A percentile compares a stretch with the other conserved stretches of the same genome.
Conservation (phyloP, 139 green algal species). For the Chlamydomonas schloesseri region DNA sequence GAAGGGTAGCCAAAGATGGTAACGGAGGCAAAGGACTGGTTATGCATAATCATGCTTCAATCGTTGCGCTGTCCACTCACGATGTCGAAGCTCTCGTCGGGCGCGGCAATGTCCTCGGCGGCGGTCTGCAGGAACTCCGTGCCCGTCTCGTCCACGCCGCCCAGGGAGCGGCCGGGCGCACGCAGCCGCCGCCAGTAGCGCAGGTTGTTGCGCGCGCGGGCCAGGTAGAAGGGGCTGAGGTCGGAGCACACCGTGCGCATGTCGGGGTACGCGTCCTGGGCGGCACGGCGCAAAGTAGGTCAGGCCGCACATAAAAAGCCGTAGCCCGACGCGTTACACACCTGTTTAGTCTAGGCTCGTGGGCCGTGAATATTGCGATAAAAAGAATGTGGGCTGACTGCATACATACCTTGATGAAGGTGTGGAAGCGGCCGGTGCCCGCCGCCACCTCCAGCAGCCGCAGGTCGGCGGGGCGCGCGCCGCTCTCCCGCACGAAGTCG, state of each 20-base stretch:
- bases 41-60: too few relatives aligned
- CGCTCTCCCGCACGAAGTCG: constrained; percentile 29
- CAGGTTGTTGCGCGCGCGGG: constrained; percentile 74
- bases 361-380: too few relatives aligned
- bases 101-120: constrained; percentile 74
- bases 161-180: constrained; percentile 46
- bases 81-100: constrained; percentile 74
- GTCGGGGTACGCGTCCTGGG: constrained; percentile 49
- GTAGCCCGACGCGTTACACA: too few relatives aligned
- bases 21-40: too few relatives aligned
- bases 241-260: constrained; percentile 77
- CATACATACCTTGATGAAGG: constrained; percentile 82
- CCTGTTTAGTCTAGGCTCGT: too few relatives aligned
- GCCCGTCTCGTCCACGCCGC: constrained; percentile 62
- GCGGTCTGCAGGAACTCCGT: constrained; percentile 44
- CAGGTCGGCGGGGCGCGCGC: not conserved
- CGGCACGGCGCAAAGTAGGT: too few relatives aligned
- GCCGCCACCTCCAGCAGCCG: constrained; percentile 84
- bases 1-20: too few relatives aligned
- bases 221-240: constrained; percentile 90
- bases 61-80: not conserved
- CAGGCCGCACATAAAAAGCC: too few relatives aligned
- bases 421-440: constrained; percentile 90
- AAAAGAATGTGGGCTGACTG: too few relatives aligned
- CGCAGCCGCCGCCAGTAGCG: constrained; percentile 72